Percentiles rank a stretch among this genome's conserved stretches.
Evolutionary conservation across 176 grass and related monocot species (phyloP).

Genomic region (Carex pumila): DNA sequence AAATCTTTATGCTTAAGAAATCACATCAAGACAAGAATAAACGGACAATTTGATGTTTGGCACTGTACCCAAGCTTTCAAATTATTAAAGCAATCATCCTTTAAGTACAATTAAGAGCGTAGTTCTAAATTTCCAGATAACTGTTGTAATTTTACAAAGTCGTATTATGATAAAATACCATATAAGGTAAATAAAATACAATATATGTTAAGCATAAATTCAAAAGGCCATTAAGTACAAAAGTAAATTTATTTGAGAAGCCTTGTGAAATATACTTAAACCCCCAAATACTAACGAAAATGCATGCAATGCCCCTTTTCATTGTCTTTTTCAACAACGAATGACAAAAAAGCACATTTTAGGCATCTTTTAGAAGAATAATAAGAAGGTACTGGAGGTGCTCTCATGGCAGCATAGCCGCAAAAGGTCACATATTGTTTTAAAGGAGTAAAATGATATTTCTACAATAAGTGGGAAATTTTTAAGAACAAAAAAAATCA

Average conservation of each 20-base stretch:
- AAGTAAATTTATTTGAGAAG: not conserved
- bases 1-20: conserved; percentile 7
- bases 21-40: not conserved
- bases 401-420: not conserved
- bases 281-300: not conserved
- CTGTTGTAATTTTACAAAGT: not conserved
- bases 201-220: not conserved
- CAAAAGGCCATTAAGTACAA: not conserved
- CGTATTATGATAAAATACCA: not conserved
- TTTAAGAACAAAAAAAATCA: not conserved
- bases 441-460: not conserved
- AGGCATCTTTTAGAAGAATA: not conserved
- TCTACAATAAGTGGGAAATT: not conserved
- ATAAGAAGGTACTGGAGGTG: not conserved
- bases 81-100: not conserved
- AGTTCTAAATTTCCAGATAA: not conserved
- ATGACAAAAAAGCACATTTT: not conserved
- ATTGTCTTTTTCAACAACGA: not conserved
- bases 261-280: not conserved
- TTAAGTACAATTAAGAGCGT: not conserved
- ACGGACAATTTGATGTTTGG: not conserved
- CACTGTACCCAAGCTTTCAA: not conserved
- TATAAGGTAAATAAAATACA: not conserved
- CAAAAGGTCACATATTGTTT: not conserved
- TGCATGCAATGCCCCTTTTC: not conserved